Evolutionary conservation across 139 green algal species (phyloP).

Genomic region (Auxenochlorella pyrenoidosa): DNA sequence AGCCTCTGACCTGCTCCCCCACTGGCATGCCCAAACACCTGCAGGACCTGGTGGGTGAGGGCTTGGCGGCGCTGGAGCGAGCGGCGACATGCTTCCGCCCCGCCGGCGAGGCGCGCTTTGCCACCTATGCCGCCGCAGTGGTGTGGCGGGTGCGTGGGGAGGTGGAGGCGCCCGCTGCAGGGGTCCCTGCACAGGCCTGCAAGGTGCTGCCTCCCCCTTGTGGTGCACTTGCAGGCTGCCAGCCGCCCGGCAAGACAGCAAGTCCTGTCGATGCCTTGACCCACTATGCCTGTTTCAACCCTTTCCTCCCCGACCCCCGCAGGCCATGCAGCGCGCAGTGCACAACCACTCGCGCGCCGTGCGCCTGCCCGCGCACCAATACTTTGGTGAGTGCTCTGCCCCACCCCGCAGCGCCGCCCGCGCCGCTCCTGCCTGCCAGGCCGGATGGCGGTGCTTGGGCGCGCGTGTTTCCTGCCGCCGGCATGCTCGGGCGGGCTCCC

Average conservation of each 20-base stretch:
- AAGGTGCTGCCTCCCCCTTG: no score
- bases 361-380: slow-evolving; percentile 1
- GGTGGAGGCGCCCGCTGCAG: no score
- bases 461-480: no score
- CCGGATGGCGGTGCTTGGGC: neutral
- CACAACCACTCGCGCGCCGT: slow-evolving; percentile 1
- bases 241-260: no score
- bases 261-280: neutral
- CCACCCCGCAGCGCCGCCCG: neutral
- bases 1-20: neutral
- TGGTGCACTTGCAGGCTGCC: no score
- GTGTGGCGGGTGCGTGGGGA: neutral
- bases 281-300: neutral
- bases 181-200: neutral
- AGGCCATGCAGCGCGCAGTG: slow-evolving; percentile 1
- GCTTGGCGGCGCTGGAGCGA: neutral
- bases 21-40: no score
- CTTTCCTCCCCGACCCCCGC: neutral
- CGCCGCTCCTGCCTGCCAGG: neutral
- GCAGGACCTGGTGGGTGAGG: slow-evolving; percentile 17
- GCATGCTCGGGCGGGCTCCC: no score
- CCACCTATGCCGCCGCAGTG: neutral
- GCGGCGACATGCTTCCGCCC: neutral
- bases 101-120: neutral
- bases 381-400: neutral